phyloP scores from a whole-genome alignment of 2,329 filamentous ascomycete species.

The Pyrenophora teres region DNA sequence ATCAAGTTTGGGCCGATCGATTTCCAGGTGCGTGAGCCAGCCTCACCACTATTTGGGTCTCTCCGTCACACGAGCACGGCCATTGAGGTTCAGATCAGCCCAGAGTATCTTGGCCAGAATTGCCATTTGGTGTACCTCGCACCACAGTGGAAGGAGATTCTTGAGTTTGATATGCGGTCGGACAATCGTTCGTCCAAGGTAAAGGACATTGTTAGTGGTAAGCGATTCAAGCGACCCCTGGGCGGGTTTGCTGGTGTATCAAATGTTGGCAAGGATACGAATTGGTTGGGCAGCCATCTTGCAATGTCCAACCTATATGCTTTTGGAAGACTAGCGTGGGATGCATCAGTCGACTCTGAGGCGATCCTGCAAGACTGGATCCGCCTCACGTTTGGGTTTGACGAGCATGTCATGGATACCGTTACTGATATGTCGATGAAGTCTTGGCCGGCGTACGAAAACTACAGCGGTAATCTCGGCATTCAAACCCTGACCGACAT shows the following conservation, averaged over 20 bases:
- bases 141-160: conserved; percentile 69
- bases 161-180: conserved; percentile 69
- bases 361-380: conserved; percentile 67
- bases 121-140: conserved; percentile 70
- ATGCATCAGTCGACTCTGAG: conserved; percentile 57
- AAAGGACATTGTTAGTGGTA: conserved; percentile 64
- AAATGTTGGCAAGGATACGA: conserved; percentile 68
- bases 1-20: conserved; percentile 78
- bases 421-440: conserved; percentile 68
- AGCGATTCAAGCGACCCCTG: conserved; percentile 61
- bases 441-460: conserved; percentile 73
- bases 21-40: conserved; percentile 72
- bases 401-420: conserved; percentile 60
- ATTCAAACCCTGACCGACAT: conserved; percentile 73
- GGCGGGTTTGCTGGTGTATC: conserved; percentile 69
- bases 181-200: conserved; percentile 62
- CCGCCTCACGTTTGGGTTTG: conserved; percentile 66
- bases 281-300: conserved; percentile 71
- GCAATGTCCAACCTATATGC: conserved; percentile 70
- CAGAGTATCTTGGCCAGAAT: conserved; percentile 75
- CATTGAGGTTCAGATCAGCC: conserved; percentile 69
- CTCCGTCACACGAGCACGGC: conserved; percentile 55
- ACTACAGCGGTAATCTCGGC: conserved; percentile 72
- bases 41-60: conserved; percentile 66
- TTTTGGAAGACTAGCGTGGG: conserved; percentile 70